These are phyloP conservation scores for Jacaranda copaia DNA, from an alignment of 257 asterid species.

Conservation along the genomic window DNA sequence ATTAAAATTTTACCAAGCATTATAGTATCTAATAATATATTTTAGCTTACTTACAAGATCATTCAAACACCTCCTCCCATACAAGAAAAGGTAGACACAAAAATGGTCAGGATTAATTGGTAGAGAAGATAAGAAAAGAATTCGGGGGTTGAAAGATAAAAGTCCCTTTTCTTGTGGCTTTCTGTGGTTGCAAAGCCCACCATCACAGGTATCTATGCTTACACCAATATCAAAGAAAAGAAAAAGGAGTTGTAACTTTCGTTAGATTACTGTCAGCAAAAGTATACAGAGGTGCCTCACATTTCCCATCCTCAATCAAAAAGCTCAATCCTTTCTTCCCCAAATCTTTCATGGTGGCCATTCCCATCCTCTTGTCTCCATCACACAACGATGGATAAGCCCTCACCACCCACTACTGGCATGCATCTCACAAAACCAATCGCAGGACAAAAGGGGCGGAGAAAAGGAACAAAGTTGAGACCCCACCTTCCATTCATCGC, in stretches of 20 bases:
- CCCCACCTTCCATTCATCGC: conserved; percentile 29
- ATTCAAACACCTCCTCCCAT: too few relatives aligned
- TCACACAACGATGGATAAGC: conserved; percentile 12
- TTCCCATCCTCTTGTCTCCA: conserved; percentile 23
- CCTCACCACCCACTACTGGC: neutral
- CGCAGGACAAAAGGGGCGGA: neutral
- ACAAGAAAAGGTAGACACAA: too few relatives aligned
- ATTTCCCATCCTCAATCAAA: neutral
- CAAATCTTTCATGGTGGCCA: conserved; percentile 26
- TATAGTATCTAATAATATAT: too few relatives aligned
- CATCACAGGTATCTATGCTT: neutral
- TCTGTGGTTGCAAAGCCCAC: neutral
- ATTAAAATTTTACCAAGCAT: too few relatives aligned
- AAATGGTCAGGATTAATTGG: neutral
- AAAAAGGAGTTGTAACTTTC: neutral
- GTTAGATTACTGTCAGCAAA: conserved; percentile 1
- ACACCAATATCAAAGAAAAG: neutral
- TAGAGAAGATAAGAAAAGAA: neutral
- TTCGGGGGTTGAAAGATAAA: neutral
- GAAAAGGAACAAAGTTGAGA: conserved; percentile 15
- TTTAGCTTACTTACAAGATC: too few relatives aligned
- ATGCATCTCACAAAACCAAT: neutral
- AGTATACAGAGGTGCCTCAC: neutral
- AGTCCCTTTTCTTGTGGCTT: neutral
- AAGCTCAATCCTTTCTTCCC: neutral